Base-by-base conservation (phyloP, 345 rosid species). In the Raphanus sativus region DNA sequence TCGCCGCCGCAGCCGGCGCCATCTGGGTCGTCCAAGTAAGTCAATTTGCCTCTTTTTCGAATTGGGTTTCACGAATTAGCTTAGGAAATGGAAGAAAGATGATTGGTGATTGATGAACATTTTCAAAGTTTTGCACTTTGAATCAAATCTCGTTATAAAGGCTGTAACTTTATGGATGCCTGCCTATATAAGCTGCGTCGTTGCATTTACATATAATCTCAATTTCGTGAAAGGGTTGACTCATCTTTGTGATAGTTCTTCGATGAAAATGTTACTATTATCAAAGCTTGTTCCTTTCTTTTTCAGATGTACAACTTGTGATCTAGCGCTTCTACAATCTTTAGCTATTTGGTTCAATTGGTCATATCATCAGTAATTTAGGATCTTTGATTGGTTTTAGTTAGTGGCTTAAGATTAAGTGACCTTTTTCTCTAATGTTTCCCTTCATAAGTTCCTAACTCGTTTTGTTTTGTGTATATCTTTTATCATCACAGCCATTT, bases 11-110 rank as follows among this genome's bases (percentile, higher is more conserved):
- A 67, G 73, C 92, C 60, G 80, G 87, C 1, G 98, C 91, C 48
- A 80, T 94, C 73, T 94, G 83, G 83, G 30, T 94, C 78, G 61
- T 87, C 76, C 98, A 94, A 88, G 99, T 94, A 66, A 52, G 34
- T 4, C 64, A 25, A 50, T 68, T 36, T 45, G 70, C 34, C 69
- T 30, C n/a, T n/a, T 38, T 48, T 62, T 34, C 5, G 21, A 68
- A 48, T 54, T 67, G 45, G 63, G 34, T 26, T 67, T 78, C 0
- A 16, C 2, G 17, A 65, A 28, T 74, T 74, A 8, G 32, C 13
- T 77, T 58, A 40, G 10, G 61, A 65, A 29, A 56, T 45, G 63
- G 45, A 15, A 1, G 63, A 45, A 56, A 40, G 11, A 17, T 70
- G 70, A 4, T 15, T 28, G 15, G 6, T n/a, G 26, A 54, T 69